phyloP scores from a whole-genome alignment of 2,329 filamentous ascomycete species.

The Hypocreales sp. region DNA sequence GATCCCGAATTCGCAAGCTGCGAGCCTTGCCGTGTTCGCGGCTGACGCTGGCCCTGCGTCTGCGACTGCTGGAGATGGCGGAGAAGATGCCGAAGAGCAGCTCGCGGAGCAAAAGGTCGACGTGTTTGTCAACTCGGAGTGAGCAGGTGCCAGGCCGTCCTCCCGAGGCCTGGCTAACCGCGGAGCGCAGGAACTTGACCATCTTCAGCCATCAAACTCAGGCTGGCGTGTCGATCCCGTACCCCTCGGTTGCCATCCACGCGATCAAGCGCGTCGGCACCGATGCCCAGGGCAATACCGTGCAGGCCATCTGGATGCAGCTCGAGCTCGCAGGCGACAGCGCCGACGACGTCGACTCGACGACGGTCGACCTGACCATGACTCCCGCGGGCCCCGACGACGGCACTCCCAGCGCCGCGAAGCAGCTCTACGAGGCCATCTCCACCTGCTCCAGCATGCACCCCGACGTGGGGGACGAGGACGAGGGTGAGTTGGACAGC shows the following conservation, averaged over 20 bases:
- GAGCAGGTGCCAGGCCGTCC: not conserved
- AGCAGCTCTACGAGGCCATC: slow-evolving; percentile 50
- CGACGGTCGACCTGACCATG: slow-evolving; percentile 52
- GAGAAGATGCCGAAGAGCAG: slow-evolving; percentile 18
- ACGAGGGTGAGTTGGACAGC: slow-evolving; percentile 36
- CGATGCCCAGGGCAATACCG: slow-evolving; percentile 19
- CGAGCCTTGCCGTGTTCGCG: slow-evolving; percentile 37
- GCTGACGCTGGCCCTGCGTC: slow-evolving; percentile 17
- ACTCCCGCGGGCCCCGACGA: slow-evolving; percentile 27
- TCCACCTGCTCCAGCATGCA: slow-evolving; percentile 63
- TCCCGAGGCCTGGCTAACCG: not conserved
- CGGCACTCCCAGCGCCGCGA: slow-evolving; percentile 10
- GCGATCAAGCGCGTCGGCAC: slow-evolving; percentile 46
- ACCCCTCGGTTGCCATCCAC: slow-evolving; percentile 60
- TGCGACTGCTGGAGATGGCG: slow-evolving; percentile 6
- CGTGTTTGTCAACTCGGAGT: slow-evolving; percentile 45
- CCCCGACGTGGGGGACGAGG: slow-evolving; percentile 48
- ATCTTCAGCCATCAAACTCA: slow-evolving; percentile 44
- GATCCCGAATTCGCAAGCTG: slow-evolving; percentile 37
- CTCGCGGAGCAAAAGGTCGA: slow-evolving; percentile 33
- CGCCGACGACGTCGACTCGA: slow-evolving; percentile 46
- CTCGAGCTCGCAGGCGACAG: slow-evolving; percentile 46
- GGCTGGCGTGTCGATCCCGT: slow-evolving; percentile 53
- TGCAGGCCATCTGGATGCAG: slow-evolving; percentile 49
- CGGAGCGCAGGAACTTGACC: slow-evolving; percentile 27